Percentiles rank a stretch among this genome's conserved stretches.
Evolutionary conservation across 805 yeast species (phyloP).

Genomic region (Candida adriatica): DNA sequence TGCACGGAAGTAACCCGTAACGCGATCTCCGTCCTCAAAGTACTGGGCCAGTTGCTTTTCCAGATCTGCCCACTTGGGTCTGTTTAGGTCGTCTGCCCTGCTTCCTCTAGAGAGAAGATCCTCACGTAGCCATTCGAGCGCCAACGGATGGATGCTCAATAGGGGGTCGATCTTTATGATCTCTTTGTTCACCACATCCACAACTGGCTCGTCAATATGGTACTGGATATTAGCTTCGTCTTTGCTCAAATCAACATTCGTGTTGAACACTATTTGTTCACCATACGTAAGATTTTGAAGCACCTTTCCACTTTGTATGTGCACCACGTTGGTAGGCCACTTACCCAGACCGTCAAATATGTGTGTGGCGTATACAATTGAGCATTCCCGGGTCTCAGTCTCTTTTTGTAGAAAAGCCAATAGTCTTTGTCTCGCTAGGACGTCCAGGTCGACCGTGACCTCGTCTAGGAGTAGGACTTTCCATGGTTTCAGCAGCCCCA

Average conservation of each 20-base stretch:
- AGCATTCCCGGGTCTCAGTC: slow-evolving; percentile 59
- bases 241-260: slow-evolving; percentile 1
- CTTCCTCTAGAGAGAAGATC: slow-evolving; percentile 39
- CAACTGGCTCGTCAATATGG: slow-evolving; percentile 13
- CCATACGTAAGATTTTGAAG: slow-evolving; percentile 28
- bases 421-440: slow-evolving; percentile 73
- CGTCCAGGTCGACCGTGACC: slow-evolving; percentile 95
- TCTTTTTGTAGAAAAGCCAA: slow-evolving; percentile 68
- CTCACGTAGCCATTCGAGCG: slow-evolving; percentile 54
- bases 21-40: slow-evolving; percentile 38
- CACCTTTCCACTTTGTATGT: slow-evolving; percentile 63
- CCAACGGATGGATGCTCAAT: slow-evolving; percentile 64
- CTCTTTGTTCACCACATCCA: slow-evolving; percentile 17
- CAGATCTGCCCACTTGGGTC: slow-evolving; percentile 52
- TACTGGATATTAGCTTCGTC: slow-evolving; percentile 21
- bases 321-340: slow-evolving; percentile 86
- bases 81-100: slow-evolving; percentile 41
- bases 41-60: slow-evolving; percentile 31
- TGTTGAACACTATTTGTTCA: slow-evolving; percentile 26
- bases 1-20: slow-evolving; percentile 43
- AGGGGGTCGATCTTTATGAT: slow-evolving; percentile 32
- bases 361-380: slow-evolving; percentile 91
- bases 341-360: slow-evolving; percentile 89
- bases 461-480: slow-evolving; percentile 82
- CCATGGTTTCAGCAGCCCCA: slow-evolving; percentile 95